Conservation (phyloP, 1,284 basidiomycete species). For the Tilletia walkeri region DNA sequence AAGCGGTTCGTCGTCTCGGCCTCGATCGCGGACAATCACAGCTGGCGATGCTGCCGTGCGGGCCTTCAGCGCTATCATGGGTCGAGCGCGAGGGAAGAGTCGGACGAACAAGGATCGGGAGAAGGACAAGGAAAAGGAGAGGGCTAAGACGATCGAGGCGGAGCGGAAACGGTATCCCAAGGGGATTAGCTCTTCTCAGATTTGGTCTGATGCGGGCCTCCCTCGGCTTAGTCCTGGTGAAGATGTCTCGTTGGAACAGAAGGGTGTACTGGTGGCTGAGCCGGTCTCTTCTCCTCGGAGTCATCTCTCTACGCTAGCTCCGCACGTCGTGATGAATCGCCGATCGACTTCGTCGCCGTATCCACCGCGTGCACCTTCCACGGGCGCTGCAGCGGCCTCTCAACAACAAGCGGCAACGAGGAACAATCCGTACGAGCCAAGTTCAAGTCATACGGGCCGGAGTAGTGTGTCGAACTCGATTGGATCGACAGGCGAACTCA, state of each 20-base stretch:
- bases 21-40: constrained; percentile 3
- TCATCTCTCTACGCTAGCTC: neutral
- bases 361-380: constrained; percentile 8
- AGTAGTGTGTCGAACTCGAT: constrained; percentile 12
- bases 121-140: constrained; percentile 5
- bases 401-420: neutral
- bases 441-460: neutral
- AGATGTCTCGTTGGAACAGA: no score
- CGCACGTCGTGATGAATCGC: neutral
- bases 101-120: constrained; percentile 7
- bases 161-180: neutral
- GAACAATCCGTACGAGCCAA: neutral
- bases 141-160: neutral
- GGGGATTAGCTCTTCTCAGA: neutral
- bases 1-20: neutral
- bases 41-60: constrained; percentile 12
- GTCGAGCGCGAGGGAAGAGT: constrained; percentile 10
- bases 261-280: neutral
- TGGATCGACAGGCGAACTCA: neutral
- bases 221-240: neutral
- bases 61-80: neutral
- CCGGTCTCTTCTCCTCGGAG: neutral
- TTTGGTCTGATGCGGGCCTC: neutral
- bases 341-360: neutral
- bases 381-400: neutral